A percentile compares a stretch with the other conserved stretches of the same genome.
phyloP scores from a whole-genome alignment of 139 green algal species.

The Coccomyxa sp. region DNA sequence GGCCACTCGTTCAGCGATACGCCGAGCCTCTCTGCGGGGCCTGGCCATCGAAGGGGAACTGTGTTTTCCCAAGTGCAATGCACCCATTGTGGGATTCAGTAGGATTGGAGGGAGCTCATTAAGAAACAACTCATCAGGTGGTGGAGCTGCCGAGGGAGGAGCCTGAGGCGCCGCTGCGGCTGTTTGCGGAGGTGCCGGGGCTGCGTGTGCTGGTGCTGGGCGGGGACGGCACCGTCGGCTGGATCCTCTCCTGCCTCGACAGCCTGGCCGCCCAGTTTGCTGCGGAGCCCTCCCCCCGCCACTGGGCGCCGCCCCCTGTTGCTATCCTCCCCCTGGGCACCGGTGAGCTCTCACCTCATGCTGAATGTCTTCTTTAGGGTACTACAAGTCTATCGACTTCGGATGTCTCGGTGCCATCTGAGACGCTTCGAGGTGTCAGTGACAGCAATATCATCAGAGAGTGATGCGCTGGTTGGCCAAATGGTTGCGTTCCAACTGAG shows the following conservation, averaged over 20 bases:
- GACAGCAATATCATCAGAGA: background rate
- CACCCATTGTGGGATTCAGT: too few species aligned
- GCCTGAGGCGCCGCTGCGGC: slow-evolving; percentile 56
- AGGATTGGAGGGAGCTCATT: too few species aligned
- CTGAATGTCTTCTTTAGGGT: background rate
- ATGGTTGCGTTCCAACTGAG: too few species aligned
- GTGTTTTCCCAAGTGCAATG: too few species aligned
- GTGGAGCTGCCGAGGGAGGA: slow-evolving; percentile 57
- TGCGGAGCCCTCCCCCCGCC: background rate
- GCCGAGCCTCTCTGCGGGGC: too few species aligned
- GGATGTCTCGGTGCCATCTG: background rate
- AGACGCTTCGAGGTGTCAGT: too few species aligned
- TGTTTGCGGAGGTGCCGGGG: slow-evolving; percentile 54
- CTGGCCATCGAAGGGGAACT: too few species aligned
- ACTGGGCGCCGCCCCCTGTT: slow-evolving; percentile 56
- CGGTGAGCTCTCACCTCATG: slow-evolving; percentile 19
- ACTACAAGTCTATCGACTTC: too few species aligned
- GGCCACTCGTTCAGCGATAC: too few species aligned
- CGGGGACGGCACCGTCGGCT: slow-evolving; percentile 78
- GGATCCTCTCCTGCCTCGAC: slow-evolving; percentile 62
- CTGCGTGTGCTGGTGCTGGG: slow-evolving; percentile 71
- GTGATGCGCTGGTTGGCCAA: too few species aligned
- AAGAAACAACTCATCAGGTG: slow-evolving; percentile 31
- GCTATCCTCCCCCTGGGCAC: slow-evolving; percentile 78
- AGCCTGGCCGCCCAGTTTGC: slow-evolving; percentile 9